Base-by-base conservation (phyloP, 108 stramenopile genomes). In the Thalassiosira profunda region DNA sequence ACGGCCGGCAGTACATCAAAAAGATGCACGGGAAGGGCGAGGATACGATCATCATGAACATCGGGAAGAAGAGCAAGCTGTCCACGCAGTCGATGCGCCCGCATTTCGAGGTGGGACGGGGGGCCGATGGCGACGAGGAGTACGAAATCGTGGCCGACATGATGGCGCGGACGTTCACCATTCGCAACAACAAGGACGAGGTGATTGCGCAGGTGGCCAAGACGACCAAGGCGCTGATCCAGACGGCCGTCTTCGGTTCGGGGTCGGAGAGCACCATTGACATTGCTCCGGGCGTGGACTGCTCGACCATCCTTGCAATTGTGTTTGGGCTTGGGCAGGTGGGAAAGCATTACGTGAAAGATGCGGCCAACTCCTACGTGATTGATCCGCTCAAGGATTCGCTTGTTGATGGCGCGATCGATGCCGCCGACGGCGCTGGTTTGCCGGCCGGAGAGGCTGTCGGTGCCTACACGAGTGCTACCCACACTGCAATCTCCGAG, bases 1-100 rank as follows among this genome's bases (percentile, higher is more conserved):
- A 79, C 74, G 78, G 78, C 1, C 29, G 78, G 30, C 78, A 79
- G 59, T 79, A 68, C 43, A 74, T 79, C 23, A 74, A 74, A n/a
- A 78, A 38, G 11, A 55, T 66, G 42, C 29, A 68, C 46, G 74
- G 64, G 0, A 18, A 67, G 55, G 65, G 65, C 15, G 53, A 42
- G 23, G 38, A 72, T 31, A 28, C 52, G n/a, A 31, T 63, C 10
- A 2, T 63, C 8, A 72, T 79, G 70, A 79, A 74, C 17, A 70
- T 79, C 34, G 78, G 51, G 7, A 79, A 79, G 51, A 71, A 20
- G 59, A 53, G 72, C 51, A 79, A 79, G 17, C 42, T 79, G 10
- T 46, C 58, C 20, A 79, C 78, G 18, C 26, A 48, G 38, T 65
- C 63, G 14, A 46, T 79, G 59, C 66, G 72, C 31, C 78, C 78